Conservation (phyloP, 495 filamentous ascomycete genomes). For the Penicillium egyptiacum region DNA sequence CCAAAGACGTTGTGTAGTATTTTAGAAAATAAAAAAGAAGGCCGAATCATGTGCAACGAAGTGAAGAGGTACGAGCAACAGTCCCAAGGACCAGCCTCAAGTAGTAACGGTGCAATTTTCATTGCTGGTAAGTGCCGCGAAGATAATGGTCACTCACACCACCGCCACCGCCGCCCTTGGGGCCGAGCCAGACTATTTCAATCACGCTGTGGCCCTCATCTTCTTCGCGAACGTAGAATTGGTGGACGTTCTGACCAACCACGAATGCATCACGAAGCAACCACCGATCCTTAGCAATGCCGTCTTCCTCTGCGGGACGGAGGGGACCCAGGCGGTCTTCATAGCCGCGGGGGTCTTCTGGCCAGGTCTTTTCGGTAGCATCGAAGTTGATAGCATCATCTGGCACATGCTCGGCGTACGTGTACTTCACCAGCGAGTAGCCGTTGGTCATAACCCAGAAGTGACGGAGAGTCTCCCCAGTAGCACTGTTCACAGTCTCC, state of each 20-base stretch:
- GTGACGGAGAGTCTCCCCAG: slow-evolving; percentile 41
- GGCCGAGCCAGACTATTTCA: slow-evolving; percentile 52
- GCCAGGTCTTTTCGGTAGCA: slow-evolving; percentile 62
- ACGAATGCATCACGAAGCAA: slow-evolving; percentile 43
- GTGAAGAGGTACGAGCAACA: slow-evolving; percentile 22
- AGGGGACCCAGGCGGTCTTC: slow-evolving; percentile 55
- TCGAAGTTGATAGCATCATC: slow-evolving; percentile 54
- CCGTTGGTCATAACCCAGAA: slow-evolving; percentile 62
- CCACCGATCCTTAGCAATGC: slow-evolving; percentile 49
- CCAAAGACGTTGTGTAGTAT: slow-evolving; percentile 16
- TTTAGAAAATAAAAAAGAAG: slow-evolving; percentile 20
- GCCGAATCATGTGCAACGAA: slow-evolving; percentile 45
- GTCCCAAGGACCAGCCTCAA: slow-evolving; percentile 31
- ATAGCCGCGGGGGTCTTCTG: slow-evolving; percentile 49
- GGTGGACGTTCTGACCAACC: slow-evolving; percentile 49
- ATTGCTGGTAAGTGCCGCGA: slow-evolving; percentile 33
- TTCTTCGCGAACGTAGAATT: slow-evolving; percentile 49
- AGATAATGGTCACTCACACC: slow-evolving; percentile 36
- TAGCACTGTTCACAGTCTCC: slow-evolving; percentile 41
- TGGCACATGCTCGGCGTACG: slow-evolving; percentile 42
- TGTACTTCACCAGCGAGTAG: slow-evolving; percentile 60
- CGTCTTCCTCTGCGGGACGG: slow-evolving; percentile 43
- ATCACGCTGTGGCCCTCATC: slow-evolving; percentile 49
- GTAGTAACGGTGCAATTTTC: slow-evolving; percentile 11
- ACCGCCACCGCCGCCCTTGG: slow-evolving; percentile 45